These are phyloP conservation scores for Blastobotrys buckinghamii DNA, from an alignment of 1,139 yeast genomes.

Conservation along the genomic window DNA sequence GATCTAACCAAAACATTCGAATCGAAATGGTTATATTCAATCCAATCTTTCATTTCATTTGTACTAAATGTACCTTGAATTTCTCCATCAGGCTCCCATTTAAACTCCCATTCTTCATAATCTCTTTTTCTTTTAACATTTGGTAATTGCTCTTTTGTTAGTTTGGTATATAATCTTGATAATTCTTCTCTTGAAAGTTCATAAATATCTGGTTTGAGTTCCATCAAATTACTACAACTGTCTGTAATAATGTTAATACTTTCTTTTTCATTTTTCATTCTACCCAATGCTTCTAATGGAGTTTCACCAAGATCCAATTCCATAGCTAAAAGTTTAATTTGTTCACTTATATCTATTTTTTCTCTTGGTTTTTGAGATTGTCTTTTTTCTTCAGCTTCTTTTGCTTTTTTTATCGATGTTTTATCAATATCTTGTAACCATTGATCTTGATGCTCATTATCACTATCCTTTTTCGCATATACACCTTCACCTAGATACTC, in stretches of 20 bases:
- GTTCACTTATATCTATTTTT: neutral
- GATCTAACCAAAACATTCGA: slow-evolving; percentile 5
- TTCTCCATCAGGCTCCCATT: slow-evolving; percentile 46
- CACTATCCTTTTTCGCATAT: slow-evolving; percentile 38
- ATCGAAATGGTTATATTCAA: slow-evolving; percentile 45
- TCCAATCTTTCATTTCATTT: slow-evolving; percentile 58
- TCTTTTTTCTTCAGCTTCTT: slow-evolving; percentile 28
- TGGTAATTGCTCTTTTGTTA: neutral
- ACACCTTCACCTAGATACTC: slow-evolving; percentile 59
- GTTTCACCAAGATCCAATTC: slow-evolving; percentile 56
- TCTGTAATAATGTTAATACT: slow-evolving; percentile 44
- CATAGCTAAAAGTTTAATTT: slow-evolving; percentile 37
- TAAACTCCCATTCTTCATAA: slow-evolving; percentile 48
- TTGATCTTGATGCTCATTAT: slow-evolving; percentile 42
- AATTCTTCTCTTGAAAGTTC: slow-evolving; percentile 7
- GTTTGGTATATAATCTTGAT: slow-evolving; percentile 2
- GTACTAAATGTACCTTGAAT: slow-evolving; percentile 57
- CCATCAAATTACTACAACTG: slow-evolving; percentile 42
- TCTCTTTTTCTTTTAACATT: slow-evolving; percentile 42
- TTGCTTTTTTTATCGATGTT: slow-evolving; percentile 45
- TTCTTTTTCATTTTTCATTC: slow-evolving; percentile 17
- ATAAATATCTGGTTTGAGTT: slow-evolving; percentile 28
- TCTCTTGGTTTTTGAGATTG: slow-evolving; percentile 30
- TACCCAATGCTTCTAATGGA: slow-evolving; percentile 50
- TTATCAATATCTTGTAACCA: slow-evolving; percentile 42